Conservation (phyloP, 2,329 filamentous ascomycete species). For the Cladosporium sp. region DNA sequence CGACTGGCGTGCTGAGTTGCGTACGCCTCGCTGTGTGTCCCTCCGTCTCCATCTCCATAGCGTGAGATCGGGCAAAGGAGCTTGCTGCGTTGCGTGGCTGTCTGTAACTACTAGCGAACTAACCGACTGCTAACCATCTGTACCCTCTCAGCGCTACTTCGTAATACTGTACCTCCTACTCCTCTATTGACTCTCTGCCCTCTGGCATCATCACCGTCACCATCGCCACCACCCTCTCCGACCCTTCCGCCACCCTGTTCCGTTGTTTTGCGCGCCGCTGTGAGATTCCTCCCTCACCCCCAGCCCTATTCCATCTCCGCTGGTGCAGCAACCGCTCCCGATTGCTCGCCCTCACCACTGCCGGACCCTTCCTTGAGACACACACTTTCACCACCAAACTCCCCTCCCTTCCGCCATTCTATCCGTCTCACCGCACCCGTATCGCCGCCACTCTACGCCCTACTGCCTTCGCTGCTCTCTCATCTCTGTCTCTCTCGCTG, state of each 20-base stretch:
- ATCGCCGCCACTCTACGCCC: neutral
- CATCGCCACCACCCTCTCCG: neutral
- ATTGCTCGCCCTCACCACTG: neutral
- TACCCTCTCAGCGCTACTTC: too few relatives aligned
- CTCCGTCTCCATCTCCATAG: too few relatives aligned
- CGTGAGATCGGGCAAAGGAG: neutral
- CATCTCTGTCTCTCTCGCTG: neutral
- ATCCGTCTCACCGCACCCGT: neutral
- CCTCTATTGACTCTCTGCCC: neutral
- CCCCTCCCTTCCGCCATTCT: neutral
- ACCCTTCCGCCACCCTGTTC: neutral
- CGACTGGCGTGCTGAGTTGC: neutral
- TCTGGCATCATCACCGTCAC: neutral
- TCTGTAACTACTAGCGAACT: too few relatives aligned
- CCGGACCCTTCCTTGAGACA: constrained; percentile 3
- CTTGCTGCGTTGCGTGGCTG: neutral
- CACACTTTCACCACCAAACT: neutral
- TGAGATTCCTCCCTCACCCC: constrained; percentile 1
- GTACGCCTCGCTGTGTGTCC: too few relatives aligned
- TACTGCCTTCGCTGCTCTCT: neutral
- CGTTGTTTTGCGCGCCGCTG: neutral
- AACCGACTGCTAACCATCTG: too few relatives aligned
- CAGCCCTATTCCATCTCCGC: neutral
- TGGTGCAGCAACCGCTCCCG: neutral
- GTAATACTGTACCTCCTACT: neutral